These are phyloP conservation scores for Trebouxia sp. DNA, from an alignment of 139 green algal genomes.

Conservation along the genomic window DNA sequence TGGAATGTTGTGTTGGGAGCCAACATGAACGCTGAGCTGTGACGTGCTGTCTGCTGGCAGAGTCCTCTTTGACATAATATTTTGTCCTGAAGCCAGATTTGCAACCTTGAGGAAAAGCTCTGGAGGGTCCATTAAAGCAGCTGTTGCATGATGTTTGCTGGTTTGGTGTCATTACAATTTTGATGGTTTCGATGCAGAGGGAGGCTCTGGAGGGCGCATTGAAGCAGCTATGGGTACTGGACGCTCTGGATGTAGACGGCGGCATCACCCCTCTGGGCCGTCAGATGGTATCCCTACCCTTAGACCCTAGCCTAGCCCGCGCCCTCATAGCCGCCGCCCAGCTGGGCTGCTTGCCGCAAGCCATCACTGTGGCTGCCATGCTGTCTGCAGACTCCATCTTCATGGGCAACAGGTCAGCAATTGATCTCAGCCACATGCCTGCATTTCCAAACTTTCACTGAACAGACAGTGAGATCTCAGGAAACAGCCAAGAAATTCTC, in stretches of 20 bases:
- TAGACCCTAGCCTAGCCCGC: slow-evolving; percentile 82
- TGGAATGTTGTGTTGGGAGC: no score
- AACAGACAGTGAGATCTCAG: no score
- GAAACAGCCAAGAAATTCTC: no score
- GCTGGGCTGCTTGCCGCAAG: slow-evolving; percentile 72
- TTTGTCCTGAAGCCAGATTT: no score
- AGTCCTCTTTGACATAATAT: no score
- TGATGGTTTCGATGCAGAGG: slow-evolving; percentile 14
- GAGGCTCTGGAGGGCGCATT: slow-evolving; percentile 76
- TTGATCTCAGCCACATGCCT: neutral
- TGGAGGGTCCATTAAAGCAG: no score
- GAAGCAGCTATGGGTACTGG: slow-evolving; percentile 88
- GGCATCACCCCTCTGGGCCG: slow-evolving; percentile 66
- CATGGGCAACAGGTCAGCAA: slow-evolving; percentile 35
- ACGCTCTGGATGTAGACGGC: slow-evolving; percentile 84
- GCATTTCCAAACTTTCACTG: no score
- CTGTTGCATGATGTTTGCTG: no score
- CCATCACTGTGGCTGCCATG: slow-evolving; percentile 83
- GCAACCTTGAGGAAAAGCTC: no score
- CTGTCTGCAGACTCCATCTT: slow-evolving; percentile 85
- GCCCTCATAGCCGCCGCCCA: slow-evolving; percentile 79
- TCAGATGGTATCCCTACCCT: slow-evolving; percentile 63
- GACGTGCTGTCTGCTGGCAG: no score
- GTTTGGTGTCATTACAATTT: no score
- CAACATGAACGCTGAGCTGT: no score